Percentiles rank a stretch among this genome's conserved stretches.
Evolutionary conservation across 495 filamentous ascomycete genomes (phyloP).

Genomic region (Niebla homalea): DNA sequence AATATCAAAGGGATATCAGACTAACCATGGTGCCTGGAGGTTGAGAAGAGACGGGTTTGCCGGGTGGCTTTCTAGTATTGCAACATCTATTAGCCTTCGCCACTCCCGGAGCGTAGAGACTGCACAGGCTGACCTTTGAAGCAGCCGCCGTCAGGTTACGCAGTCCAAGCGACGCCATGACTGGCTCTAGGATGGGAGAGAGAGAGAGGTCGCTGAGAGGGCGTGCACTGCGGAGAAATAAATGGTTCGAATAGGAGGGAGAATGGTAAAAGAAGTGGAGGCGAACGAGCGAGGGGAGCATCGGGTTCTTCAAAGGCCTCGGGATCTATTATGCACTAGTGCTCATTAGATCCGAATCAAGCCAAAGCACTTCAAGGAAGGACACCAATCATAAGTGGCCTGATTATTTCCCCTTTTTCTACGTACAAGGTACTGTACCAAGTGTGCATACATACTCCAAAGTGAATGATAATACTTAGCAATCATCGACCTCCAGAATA

Average conservation of each 20-base stretch:
- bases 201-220: neutral
- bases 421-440: no score
- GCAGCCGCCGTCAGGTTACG: conserved; percentile 45
- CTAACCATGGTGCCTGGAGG: conserved; percentile 68
- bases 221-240: neutral
- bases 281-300: no score
- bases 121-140: conserved; percentile 35
- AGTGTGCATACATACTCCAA: no score
- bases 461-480: no score
- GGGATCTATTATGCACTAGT: neutral
- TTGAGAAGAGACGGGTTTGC: conserved; percentile 64
- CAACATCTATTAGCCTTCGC: conserved; percentile 16
- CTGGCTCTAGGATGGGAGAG: neutral
- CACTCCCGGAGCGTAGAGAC: neutral
- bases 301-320: neutral
- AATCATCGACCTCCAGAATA: no score
- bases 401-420: neutral
- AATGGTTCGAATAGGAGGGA: neutral
- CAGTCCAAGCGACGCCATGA: conserved; percentile 44
- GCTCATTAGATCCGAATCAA: neutral
- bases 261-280: neutral
- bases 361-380: neutral
- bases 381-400: neutral
- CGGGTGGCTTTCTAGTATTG: conserved; percentile 35
- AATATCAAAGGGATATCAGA: conserved; percentile 19